Percentiles rank a stretch among this genome's conserved stretches.
These are phyloP conservation scores for Geranomyces variabilis DNA, from an alignment of 192 early-diverging fungal species.

Conservation along the genomic window DNA sequence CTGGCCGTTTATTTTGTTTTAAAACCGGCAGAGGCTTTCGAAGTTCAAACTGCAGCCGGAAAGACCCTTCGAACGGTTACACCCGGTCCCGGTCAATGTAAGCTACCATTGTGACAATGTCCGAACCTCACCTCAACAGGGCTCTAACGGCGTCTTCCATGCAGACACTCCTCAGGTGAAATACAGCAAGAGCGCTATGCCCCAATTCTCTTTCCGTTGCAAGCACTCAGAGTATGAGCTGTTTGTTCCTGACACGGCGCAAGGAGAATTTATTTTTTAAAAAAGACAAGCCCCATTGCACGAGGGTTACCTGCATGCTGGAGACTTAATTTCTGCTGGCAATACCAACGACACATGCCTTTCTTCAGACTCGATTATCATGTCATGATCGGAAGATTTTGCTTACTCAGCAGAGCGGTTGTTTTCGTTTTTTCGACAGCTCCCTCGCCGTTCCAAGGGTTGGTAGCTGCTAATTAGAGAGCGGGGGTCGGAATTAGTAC, in stretches of 20 bases:
- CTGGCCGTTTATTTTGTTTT: neutral
- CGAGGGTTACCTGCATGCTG: too few relatives aligned
- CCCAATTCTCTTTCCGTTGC: constrained; percentile 58
- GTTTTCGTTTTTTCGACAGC: too few relatives aligned
- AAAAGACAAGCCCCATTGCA: neutral
- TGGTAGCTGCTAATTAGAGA: too few relatives aligned
- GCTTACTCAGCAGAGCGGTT: too few relatives aligned
- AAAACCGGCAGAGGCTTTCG: constrained; percentile 34
- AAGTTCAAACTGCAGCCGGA: constrained; percentile 41
- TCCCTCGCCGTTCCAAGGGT: too few relatives aligned
- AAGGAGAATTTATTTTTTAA: constrained; percentile 56
- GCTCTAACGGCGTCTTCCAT: neutral
- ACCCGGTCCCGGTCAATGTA: constrained; percentile 62
- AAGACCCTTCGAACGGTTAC: constrained; percentile 37
- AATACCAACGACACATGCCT: too few relatives aligned
- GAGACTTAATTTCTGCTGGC: too few relatives aligned
- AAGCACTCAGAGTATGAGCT: constrained; percentile 63
- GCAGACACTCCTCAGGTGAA: constrained; percentile 52
- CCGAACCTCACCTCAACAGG: neutral
- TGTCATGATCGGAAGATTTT: too few relatives aligned
- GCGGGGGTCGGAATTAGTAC: too few relatives aligned
- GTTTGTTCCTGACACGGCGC: constrained; percentile 55
- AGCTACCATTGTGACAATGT: neutral
- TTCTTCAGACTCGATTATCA: too few relatives aligned
- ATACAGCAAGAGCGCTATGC: constrained; percentile 46